Percentiles rank a stretch among this genome's conserved stretches.
phyloP scores from a whole-genome alignment of 2,329 filamentous ascomycete species.

The Xylariaceae sp. region DNA sequence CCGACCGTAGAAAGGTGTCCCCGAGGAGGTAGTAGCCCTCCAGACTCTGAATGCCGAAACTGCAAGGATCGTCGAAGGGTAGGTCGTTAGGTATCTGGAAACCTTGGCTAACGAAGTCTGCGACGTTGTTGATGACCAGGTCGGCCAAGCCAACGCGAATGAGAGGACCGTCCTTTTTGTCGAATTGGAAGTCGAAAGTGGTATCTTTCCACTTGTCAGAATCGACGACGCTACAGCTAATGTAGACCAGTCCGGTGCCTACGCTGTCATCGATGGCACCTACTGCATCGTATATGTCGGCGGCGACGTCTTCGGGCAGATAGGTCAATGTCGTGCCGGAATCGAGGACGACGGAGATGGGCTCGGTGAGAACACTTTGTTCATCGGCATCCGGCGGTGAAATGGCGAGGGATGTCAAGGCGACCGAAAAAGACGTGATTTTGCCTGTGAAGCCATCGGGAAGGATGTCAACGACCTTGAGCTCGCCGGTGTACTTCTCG shows the following conservation, averaged over 20 bases:
- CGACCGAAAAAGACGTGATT: slow-evolving; percentile 38
- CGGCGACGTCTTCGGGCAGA: slow-evolving; percentile 50
- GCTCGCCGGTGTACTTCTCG: slow-evolving; percentile 57
- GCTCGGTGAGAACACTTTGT: slow-evolving; percentile 22
- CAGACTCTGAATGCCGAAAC: slow-evolving; percentile 50
- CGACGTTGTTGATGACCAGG: slow-evolving; percentile 38
- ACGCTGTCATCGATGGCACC: slow-evolving; percentile 35
- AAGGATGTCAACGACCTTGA: slow-evolving; percentile 54
- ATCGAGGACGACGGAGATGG: slow-evolving; percentile 54
- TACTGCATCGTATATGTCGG: slow-evolving; percentile 34
- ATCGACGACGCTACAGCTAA: slow-evolving; percentile 37
- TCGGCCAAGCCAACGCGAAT: slow-evolving; percentile 32
- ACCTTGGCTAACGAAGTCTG: slow-evolving; percentile 19
- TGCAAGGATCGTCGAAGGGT: slow-evolving; percentile 44
- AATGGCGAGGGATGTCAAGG: slow-evolving; percentile 35
- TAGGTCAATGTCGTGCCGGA: slow-evolving; percentile 64
- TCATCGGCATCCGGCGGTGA: slow-evolving; percentile 31
- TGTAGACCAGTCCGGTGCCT: slow-evolving; percentile 36
- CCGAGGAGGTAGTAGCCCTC: slow-evolving; percentile 40
- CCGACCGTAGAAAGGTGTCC: slow-evolving; percentile 45
- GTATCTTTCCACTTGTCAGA: slow-evolving; percentile 23
- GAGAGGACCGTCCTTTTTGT: slow-evolving; percentile 26
- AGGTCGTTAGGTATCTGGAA: slow-evolving; percentile 24
- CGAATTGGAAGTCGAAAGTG: slow-evolving; percentile 40
- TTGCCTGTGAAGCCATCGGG: slow-evolving; percentile 38